Base-by-base conservation (phyloP, 2,329 filamentous ascomycete species). In the Parascedosporium putredinis region DNA sequence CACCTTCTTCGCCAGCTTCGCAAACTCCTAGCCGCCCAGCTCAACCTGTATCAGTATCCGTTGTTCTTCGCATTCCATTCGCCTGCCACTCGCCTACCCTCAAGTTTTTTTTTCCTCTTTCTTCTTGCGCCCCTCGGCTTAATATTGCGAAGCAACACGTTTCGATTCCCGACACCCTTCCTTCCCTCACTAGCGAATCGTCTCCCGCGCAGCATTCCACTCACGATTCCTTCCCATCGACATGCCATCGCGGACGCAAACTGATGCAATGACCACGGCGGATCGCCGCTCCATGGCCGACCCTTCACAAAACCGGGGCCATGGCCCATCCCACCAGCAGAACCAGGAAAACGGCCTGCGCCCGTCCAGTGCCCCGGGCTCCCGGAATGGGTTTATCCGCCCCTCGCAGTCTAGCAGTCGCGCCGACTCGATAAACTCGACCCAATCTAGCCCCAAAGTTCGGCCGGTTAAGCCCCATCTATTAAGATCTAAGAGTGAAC, bases 401-500 rank as follows among this genome's bases (percentile, higher is more conserved):
- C 42, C 60, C 60, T 18, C 53, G 56, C 5, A 57, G 54, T 50
- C 64, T 67, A 24, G 60, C 68, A 50, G 56, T 63, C 18, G 61
- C 64, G 24, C 61, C 63, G 47, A 36, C 23, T 43, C 47, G 7
- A 43, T 43, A 25, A 20, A 24, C 9, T 49, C 47, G 10, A 16
- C 43, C 10, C 47, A 50, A 22, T 44, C 40, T 9, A 50, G 47
- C 18, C 47, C 47, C 12, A 42, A 23, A 10, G 63, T 67, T 44
- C 65, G 62, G 52, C 57, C 64, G 25, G 60, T 59, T 49, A 78
- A 78, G 57, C 75, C 75, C 23, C 65, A 67, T n/a, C 65, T 81
- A 16, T 58, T 73, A 47, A 71, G 78, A 49, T 78, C 78, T 51
- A 78, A 75, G 64, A 81, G 76, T 61, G 77, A 81, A 56, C 73